Evolutionary conservation across 441 rosid species (phyloP).

Genomic region (Bocquillonia castaneifolia): DNA sequence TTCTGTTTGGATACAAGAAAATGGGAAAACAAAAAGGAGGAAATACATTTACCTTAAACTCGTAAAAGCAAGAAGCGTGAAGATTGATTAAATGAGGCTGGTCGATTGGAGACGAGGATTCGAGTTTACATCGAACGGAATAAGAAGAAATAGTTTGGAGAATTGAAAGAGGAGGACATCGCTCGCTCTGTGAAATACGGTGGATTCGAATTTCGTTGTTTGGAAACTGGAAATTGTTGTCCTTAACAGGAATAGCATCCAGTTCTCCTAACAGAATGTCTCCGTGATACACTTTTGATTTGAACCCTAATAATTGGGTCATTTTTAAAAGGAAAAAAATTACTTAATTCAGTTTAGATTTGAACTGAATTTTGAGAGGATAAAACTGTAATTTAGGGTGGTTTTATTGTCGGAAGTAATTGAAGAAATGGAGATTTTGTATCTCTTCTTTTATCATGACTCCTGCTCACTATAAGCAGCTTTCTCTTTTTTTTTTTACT

Average conservation of each 20-base stretch:
- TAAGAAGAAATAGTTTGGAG: conserved; percentile 80
- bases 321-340: conserved; percentile 28
- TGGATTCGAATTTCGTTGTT: conserved; percentile 90
- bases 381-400: conserved; percentile 6
- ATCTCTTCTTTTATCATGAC: background rate
- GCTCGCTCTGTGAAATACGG: conserved; percentile 60
- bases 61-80: conserved; percentile 85
- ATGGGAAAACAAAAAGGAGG: background rate
- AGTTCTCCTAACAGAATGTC: conserved; percentile 75
- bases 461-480: background rate
- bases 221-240: conserved; percentile 64
- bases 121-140: conserved; percentile 87
- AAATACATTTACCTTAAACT: conserved; percentile 50
- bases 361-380: conserved; percentile 12
- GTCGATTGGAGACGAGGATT: conserved; percentile 55
- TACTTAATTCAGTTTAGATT: too few species aligned
- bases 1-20: background rate
- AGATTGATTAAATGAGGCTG: conserved; percentile 69
- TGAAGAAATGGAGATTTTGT: too few species aligned
- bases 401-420: too few species aligned
- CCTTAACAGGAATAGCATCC: conserved; percentile 51
- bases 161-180: conserved; percentile 90
- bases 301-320: conserved; percentile 77
- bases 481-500: background rate
- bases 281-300: conserved; percentile 75